Percentiles rank a stretch among this genome's conserved stretches.
These are phyloP conservation scores for Pythium guiyangense DNA, from an alignment of 352 stramenopile species.

Conservation along the genomic window DNA sequence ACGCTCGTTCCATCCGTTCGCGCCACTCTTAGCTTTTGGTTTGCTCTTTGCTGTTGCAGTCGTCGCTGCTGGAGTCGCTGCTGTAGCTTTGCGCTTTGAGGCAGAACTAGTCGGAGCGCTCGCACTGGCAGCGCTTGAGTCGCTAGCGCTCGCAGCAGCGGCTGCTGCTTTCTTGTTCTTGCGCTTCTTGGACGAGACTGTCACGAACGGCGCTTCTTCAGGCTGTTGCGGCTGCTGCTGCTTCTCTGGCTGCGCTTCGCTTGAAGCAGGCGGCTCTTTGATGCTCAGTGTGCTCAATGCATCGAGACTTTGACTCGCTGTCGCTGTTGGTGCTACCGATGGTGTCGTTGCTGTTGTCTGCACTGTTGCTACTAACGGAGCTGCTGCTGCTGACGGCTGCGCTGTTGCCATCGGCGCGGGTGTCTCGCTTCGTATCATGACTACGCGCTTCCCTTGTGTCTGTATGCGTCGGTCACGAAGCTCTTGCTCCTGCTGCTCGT, in stretches of 20 bases:
- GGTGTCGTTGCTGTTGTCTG: too few relatives aligned
- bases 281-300: constrained; percentile 6
- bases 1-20: background rate
- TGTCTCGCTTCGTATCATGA: background rate
- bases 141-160: background rate
- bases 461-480: too few relatives aligned
- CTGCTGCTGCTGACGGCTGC: background rate
- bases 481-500: background rate
- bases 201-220: constrained; percentile 1
- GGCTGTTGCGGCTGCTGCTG: background rate
- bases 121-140: background rate
- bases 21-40: constrained; percentile 7
- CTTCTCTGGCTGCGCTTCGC: too few relatives aligned
- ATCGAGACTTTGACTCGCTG: background rate
- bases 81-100: constrained; percentile 6
- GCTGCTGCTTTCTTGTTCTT: constrained; percentile 2
- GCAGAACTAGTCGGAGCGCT: too few relatives aligned
- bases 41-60: constrained; percentile 7
- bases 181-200: background rate
- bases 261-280: background rate
- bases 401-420: background rate
- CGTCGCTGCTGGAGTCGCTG: background rate
- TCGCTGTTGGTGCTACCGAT: background rate
- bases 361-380: background rate
- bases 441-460: too few relatives aligned